Base-by-base conservation (phyloP, 495 filamentous ascomycete genomes). In the Margaritispora aquatica region DNA sequence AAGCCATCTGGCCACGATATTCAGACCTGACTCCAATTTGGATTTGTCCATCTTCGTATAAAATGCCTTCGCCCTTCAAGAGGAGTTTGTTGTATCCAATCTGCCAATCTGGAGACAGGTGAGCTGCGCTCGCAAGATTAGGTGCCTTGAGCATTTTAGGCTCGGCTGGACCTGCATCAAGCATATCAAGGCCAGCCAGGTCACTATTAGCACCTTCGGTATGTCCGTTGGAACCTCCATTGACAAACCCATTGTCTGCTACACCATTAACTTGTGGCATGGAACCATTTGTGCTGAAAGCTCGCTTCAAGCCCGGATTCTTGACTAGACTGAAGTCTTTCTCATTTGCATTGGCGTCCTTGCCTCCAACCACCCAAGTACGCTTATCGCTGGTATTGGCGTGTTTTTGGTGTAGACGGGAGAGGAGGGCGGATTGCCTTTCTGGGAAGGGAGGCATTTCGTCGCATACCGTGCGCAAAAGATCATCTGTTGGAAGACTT, bases 361-460 rank as follows among this genome's bases (percentile, higher is more conserved):
- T 96, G 49, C 91, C 93, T 49, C 92, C 91, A 31, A 97, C 88
- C 23, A 96, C 87, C 92, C 93, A 98, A 0, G 94, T 97, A 58
- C 94, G 81, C 74, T 92, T 96, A 70, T 97, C 95, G 65, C 87
- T 93, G 2, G 90, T 91, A 48, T 86, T 86, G 20, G 88, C 89
- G 63, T 94, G 91, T 73, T 92, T 96, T 73, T 94, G 89, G 70
- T 97, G 94, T 27, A 99, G 81, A 34, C 95, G 82, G 15, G 92
- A 97, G 24, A 99, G 75, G 26, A 99, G 76, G 1, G 94, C 94
- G 2, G 92, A 97, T 20, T 93, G 83, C 53, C 95, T 83, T 71
- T 99, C 92, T 0, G 95, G 95, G 76, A 97, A 99, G 0, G 95
- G 92, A 15, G 95, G 95, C 95, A 99, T 97, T 69, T 99, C 95